Percentiles rank a stretch among this genome's conserved stretches.
Evolutionary conservation across 306 rosid genomes (phyloP).

Genomic region (Ormosia semicastrata): DNA sequence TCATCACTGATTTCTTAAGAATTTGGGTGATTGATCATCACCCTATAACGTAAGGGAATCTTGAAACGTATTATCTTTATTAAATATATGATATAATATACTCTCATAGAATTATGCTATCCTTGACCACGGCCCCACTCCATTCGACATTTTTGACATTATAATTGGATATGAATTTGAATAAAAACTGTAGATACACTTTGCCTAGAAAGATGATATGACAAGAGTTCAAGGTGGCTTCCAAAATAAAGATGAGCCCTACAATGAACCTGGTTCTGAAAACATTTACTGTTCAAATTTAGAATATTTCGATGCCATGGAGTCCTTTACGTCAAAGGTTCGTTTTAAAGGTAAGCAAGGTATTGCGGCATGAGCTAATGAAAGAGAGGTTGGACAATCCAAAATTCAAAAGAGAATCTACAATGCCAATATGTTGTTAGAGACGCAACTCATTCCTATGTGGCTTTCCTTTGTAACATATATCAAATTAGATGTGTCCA

Average conservation of each 20-base stretch:
- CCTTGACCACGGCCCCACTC: constrained; percentile 1
- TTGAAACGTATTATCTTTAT: neutral
- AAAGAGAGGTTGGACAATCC: neutral
- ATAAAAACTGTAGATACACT: too few species aligned
- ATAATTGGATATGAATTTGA: neutral
- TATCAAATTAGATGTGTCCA: too few species aligned
- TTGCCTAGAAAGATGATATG: too few species aligned
- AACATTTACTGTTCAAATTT: neutral
- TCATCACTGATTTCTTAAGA: neutral
- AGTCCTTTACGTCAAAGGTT: neutral
- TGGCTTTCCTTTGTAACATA: too few species aligned
- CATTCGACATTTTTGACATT: neutral
- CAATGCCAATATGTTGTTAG: too few species aligned
- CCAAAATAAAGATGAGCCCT: neutral
- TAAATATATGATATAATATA: neutral
- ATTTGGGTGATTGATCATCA: constrained; percentile 7
- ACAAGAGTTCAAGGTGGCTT: neutral
- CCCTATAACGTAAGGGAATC: neutral
- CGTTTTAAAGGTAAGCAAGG: constrained; percentile 4
- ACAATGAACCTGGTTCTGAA: neutral
- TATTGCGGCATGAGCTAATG: too few species aligned
- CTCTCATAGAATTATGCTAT: neutral
- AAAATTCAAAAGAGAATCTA: too few species aligned
- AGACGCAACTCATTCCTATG: too few species aligned
- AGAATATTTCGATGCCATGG: neutral